Evolutionary conservation across 208 protist genomes (phyloP).

Genomic region (Acanthamoeba triangularis): DNA sequence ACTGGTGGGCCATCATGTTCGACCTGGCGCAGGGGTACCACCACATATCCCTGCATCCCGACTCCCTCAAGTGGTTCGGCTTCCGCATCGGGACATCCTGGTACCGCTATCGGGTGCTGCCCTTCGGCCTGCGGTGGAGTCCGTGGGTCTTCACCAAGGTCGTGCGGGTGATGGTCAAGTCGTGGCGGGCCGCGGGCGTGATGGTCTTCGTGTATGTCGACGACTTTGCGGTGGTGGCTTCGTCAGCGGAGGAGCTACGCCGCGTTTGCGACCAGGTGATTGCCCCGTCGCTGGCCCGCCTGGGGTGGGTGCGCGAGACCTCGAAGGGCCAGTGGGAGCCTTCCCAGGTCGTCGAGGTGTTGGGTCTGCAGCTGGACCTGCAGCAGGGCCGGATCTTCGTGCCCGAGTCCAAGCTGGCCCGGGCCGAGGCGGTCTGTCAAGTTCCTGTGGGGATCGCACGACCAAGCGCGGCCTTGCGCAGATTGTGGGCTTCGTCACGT

Average conservation of each 20-base stretch:
- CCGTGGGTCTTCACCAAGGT: conserved; percentile 29
- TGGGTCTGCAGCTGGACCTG: background rate
- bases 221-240: background rate
- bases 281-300: background rate
- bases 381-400: background rate
- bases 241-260: background rate
- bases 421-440: background rate
- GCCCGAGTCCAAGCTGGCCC: background rate
- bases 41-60: background rate
- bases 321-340: conserved; percentile 37
- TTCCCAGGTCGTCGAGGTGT: background rate
- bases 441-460: background rate
- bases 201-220: background rate
- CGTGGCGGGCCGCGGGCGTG: background rate
- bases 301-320: background rate
- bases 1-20: conserved; percentile 11
- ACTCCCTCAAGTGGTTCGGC: background rate
- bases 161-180: background rate
- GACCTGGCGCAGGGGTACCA: conserved; percentile 32
- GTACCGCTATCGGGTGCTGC: background rate
- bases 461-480: background rate
- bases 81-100: background rate
- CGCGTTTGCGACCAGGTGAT: background rate
- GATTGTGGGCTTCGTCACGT: conserved; percentile 33
- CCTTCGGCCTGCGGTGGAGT: background rate